Evolutionary conservation across 2,329 filamentous ascomycete species (phyloP), one percentile per base, ranked within the genome.

Genomic region (Leptodontidium sp.): DNA sequence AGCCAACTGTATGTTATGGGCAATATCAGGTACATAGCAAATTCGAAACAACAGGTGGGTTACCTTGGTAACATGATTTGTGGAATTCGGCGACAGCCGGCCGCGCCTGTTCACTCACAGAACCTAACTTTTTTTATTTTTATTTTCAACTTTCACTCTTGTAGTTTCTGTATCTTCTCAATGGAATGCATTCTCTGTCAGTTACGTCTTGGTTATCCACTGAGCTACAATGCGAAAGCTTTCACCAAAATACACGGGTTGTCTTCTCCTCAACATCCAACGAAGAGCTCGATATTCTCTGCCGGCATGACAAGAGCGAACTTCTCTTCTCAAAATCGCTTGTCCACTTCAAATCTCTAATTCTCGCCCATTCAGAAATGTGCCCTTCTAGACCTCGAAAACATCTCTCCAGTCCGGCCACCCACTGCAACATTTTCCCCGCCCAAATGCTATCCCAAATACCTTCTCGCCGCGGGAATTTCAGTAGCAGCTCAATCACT

Each of bases 401-500:
- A 47, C 68, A 57, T 32, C 6, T 6, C 47, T 72, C 71, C 15
- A 72, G 14, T 21, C 43, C 17, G 58, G 69, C 65, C 4, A 67
- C 61, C 71, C 71, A 73, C 14, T 38, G 26, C 2, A 61, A 64
- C 40, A 69, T 47, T 21, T 61, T 65, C 9, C 52, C 68, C 4
- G 57, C 61, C 17, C 65, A 43, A 3, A 66, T 15, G 26, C 58
- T 67, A 62, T 91, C 88, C 88, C 89, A 91, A 82, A 91, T 88
- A 26, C 87, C 88, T 77, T 91, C 89, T 24, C 63, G 63, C n/a
- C 89, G 82, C 9, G 87, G 84, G 73, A 86, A 88, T 71, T 84
- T 86, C 62, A 83, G 80, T 65, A 91, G 78, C 11, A 91, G 79
- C 71, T 86, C 82, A 58, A 91, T 88, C 9, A 88, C 88, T 70